Base-by-base conservation (phyloP, 176 grass and related monocot species). In the Oryza glaberrima region DNA sequence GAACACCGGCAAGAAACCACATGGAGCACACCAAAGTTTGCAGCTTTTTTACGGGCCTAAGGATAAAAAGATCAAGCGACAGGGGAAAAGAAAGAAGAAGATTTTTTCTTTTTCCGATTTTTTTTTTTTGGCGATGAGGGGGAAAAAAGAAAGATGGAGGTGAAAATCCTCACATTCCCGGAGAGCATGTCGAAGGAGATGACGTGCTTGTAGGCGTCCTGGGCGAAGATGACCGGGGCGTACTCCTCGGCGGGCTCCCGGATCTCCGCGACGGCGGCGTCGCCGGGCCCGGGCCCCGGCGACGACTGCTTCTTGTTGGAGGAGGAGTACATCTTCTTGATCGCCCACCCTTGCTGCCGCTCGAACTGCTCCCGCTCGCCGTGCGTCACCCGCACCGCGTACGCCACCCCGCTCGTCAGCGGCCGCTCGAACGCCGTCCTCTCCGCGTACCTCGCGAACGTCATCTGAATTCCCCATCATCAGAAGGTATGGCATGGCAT, bases 371-470 rank as follows among this genome's bases (percentile, higher is more conserved):
- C 93, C 76, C 97, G 84, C 65, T 99, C 97, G 14, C 81, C 70
- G 86, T 96, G 94, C 84, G 82, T 78, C 30, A 99, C 90, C 79
- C 82, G 79, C 28, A 99, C 94, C 71, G 94, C 97, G 86, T 99
- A 99, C 66, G 97, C 97, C 70, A 99, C 97, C 16, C 97, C 97
- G 86, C 94, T 99, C 26, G 97, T 99, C 28, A 99, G 88, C 68
- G 97, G 97, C 63, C 97, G 85, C 92, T 99, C 97, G 83, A 99
- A 99, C 65, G 97, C 90, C 75, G 97, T 99, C 85, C 97, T 87
- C 85, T 99, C 97, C 11, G 97, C 97, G 79, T 99, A 99, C 84
- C 76, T 86, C 32, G 97, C 91, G 83, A 99, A 99, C 49, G 94
- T 99, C 38, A 46, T 81, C 97, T 99, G 91, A 82, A 9, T 7